Base-by-base conservation (phyloP, 257 asterid genomes). In the Lycium barbarum region DNA sequence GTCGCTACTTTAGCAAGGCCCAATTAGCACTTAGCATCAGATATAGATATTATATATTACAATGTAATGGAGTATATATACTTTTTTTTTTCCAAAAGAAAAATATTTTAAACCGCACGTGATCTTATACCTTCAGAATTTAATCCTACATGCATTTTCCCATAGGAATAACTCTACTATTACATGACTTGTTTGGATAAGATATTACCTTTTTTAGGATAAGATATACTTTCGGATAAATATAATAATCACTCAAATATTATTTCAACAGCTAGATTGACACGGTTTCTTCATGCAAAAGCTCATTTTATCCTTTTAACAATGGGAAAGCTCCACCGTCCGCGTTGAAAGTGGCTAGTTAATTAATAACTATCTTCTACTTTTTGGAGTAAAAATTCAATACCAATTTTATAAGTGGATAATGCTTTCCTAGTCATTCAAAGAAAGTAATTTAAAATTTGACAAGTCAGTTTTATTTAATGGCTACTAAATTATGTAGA, bases 221-320 rank as follows among this genome's bases (percentile, higher is more conserved):
- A 35, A 74, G 45, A 51, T 51, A 49, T 76, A 76, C 4, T 76
- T 51, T 76, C 0, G 82, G 82, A 76, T 76, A 76, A 51, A 22
- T 45, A 76, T 49, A 51, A 13, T 47, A 47, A 5, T 22, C 12
- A 33, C 5, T 73, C 59, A 11, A 45, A 73, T 20, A 47, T 11
- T 22, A 45, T 9, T 65, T 65, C 72, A 65, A 17, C 72, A 26
- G n/a, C 45, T 33, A 65, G 45, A 51, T 51, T 13, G 22, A 22
- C 82, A 76, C 82, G 63, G 82, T 49, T 76, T 76, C 45, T 76
- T 76, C 82, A 7, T 76, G 82, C 63, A 76, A 11, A 73, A 51
- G 61, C n/a, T 73, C 8, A 47, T 2, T 63, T 73, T 49, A 36
- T 68, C 22, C 18, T 35, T 68, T 36, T 38, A 68, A 66, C 73